Evolutionary conservation across 1,284 basidiomycete genomes (phyloP), one percentile per base, ranked within the genome.

Genomic region (Trichosporon sp.): DNA sequence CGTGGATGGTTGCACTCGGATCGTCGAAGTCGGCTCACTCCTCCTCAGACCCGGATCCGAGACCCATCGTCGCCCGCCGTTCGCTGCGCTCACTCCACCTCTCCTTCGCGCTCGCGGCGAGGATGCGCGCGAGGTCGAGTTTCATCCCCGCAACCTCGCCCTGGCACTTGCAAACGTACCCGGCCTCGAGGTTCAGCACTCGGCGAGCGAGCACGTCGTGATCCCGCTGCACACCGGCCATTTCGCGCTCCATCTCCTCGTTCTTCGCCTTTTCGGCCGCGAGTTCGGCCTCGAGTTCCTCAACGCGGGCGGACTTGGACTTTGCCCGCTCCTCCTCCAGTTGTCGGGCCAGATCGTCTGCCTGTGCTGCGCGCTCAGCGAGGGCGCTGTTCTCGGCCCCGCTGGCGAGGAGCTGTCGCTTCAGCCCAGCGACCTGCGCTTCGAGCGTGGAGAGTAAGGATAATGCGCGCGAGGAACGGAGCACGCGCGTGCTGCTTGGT

Each of bases 81-180:
- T 63, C 31, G 3, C 31, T 63, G 2, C 59, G 59, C 59, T 63
- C 31, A 4, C 31, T 63, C 59, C 59, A 63, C 6, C 59, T 3
- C 59, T 63, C 59, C 59, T 63, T 63, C 12, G 59, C 59, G 32
- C 59, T 63, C 2, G 59, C 31, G 2, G 59, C 59, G 32, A 63
- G 59, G 31, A 63, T 63, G 31, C 59, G 31, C 59, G 59, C 59
- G 4, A 63, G 59, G 31, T 63, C 59, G 31, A 63, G 59, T 11
- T 63, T 63, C 59, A 63, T 63, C 6, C 59, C 59, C 3, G 11
- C 14, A 16, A 63, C 59, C 1, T 63, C 59, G 16, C 59, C 59
- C 31, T 63, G 59, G 31, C 59, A 63, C 35, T 63, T 63, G 59
- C 59, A 63, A 11, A 63, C 59, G 16, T 63, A 63, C 12, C 59